Base-by-base conservation (phyloP, 2,329 filamentous ascomycete genomes). In the Hypoxylon sp. region DNA sequence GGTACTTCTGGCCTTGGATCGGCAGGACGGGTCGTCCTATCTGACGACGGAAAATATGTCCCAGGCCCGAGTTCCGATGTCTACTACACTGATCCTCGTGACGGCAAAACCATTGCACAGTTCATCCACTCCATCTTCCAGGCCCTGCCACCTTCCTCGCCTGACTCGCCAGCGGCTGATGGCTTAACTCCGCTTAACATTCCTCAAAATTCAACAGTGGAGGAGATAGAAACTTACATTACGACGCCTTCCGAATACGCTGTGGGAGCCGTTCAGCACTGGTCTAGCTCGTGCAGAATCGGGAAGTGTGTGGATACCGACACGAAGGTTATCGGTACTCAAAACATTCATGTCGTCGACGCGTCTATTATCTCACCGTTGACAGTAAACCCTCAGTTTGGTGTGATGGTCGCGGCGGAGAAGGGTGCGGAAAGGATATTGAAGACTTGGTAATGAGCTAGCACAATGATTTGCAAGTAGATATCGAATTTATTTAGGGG, bases 341-440 rank as follows among this genome's bases (percentile, higher is more conserved):
- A 79, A 1, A 87, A 87, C 71, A 74, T 87, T 24, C 82, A 85
- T 63, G 84, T 87, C 1, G 79, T 87, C 2, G 85, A 87, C 73
- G 82, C 81, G 0, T 84, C 82, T 37, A 85, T 87, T 42, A 68
- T 86, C 6, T 74, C 80, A 31, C 85, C 85, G 0, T 73, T 88
- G 71, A 86, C 84, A 0, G 84, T 85, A 1, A 87, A 87, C 71
- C 86, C 86, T 1, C 84, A 85, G 69, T 84, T 87, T 74, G 85
- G 84, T 0, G 80, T 86, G 27, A 87, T 87, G 84, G 81, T 85
- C 19, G 85, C 83, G 3, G 86, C 80, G 0, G 86, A 87, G 78
- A 81, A 80, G 69, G 86, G 82, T 0, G 80, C 82, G 2, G 85
- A 87, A 75, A 78, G 82, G 70, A 85, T 87, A n/a, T 21, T 77